Evolutionary conservation across 495 filamentous ascomycete species (phyloP).

Genomic region (Acidomyces sp.): DNA sequence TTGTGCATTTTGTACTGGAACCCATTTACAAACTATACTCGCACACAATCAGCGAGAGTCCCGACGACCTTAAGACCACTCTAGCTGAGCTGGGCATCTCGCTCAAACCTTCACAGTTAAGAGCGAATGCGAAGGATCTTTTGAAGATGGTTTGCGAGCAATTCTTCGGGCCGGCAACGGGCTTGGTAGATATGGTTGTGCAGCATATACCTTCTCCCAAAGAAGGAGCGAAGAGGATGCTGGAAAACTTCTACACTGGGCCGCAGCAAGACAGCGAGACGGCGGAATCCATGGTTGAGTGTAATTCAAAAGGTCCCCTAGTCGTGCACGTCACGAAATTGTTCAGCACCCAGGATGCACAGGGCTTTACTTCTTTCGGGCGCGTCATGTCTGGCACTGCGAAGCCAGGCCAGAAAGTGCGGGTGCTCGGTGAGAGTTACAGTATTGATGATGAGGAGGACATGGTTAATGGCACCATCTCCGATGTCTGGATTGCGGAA

Average conservation of each 20-base stretch:
- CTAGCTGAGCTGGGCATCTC: conserved; percentile 67
- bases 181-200: conserved; percentile 92
- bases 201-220: conserved; percentile 80
- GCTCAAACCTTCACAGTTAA: conserved; percentile 84
- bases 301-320: conserved; percentile 80
- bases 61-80: conserved; percentile 70
- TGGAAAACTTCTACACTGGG: conserved; percentile 85
- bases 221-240: conserved; percentile 59
- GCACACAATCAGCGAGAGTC: conserved; percentile 84
- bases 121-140: conserved; percentile 74
- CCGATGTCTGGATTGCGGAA: conserved; percentile 84
- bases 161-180: conserved; percentile 81
- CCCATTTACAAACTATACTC: conserved; percentile 97
- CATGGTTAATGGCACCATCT: conserved; percentile 82
- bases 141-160: conserved; percentile 83
- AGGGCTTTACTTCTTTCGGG: conserved; percentile 76
- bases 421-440: conserved; percentile 90
- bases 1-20: conserved; percentile 90
- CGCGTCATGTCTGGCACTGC: conserved; percentile 90
- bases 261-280: conserved; percentile 83
- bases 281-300: conserved; percentile 63
- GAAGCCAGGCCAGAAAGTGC: conserved; percentile 64
- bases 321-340: conserved; percentile 86
- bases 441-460: conserved; percentile 97
- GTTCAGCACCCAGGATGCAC: conserved; percentile 77